phyloP scores from a whole-genome alignment of 805 yeast species.

The Candida railenensis region DNA sequence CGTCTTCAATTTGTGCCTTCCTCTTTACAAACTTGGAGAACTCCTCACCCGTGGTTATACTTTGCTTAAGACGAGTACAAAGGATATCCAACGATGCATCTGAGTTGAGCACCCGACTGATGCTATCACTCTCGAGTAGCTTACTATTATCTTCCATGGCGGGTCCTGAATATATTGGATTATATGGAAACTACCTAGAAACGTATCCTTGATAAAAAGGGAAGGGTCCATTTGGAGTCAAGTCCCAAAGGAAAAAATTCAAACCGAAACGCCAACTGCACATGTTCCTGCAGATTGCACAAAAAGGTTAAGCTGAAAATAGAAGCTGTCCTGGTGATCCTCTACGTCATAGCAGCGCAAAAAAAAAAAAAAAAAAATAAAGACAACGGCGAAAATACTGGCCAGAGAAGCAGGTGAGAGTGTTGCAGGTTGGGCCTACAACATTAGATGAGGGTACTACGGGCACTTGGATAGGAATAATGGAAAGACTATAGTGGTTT shows the following conservation, averaged over 20 bases:
- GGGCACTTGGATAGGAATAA: no score
- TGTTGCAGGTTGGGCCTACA: no score
- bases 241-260: background rate
- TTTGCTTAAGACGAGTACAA: conserved; percentile 71
- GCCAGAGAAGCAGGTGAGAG: no score
- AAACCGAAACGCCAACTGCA: background rate
- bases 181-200: no score
- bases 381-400: no score
- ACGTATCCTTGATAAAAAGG: no score
- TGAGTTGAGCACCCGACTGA: conserved; percentile 54
- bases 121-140: conserved; percentile 49
- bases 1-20: conserved; percentile 76
- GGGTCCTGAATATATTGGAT: no score
- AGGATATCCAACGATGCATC: conserved; percentile 77
- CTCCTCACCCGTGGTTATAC: conserved; percentile 81
- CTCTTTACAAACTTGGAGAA: conserved; percentile 75
- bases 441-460: no score
- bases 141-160: background rate
- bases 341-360: background rate
- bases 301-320: background rate
- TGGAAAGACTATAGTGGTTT: no score
- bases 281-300: background rate
- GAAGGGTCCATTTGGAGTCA: no score
- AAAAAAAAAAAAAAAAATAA: no score
- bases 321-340: background rate